Base-by-base conservation (phyloP, 2,329 filamentous ascomycete genomes). In the Didymella exigua region DNA sequence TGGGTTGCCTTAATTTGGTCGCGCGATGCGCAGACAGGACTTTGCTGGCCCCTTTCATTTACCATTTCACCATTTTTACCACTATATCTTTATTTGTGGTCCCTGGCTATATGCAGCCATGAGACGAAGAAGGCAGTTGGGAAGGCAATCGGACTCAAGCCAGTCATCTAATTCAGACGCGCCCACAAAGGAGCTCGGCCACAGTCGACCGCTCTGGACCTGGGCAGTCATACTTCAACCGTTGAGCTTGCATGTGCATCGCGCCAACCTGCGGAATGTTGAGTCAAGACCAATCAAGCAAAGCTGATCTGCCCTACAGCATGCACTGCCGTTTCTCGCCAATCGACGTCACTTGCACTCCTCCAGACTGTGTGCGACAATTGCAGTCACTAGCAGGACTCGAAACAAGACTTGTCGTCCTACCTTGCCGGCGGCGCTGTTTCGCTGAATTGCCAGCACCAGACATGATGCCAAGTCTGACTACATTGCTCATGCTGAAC, bases 281-380 rank as follows among this genome's bases (percentile, higher is more conserved):
- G 47, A 54, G 54, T 45, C 49, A 49, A 64, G 46, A 56, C 69
- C 68, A 74, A 74, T 73, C 62, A 67, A 46, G 58, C 56, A 59
- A 61, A 61, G 61, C 60, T 71, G 66, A 74, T 74, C 65, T 71
- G 62, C 70, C 61, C 58, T 61, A 60, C 64, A 67, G 61, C 67
- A 70, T 74, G 68, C 69, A 72, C 54, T 65, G 62, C 68, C 70
- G 66, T 70, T 71, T 66, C 46, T 72, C 67, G 65, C 69, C 63
- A 66, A 66, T 58, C 59, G 56, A 60, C 49, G 41, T 57, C 49
- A 49, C 49, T 61, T 49, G 56, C 50, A 36, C 49, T 52, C 51
- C 49, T 57, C 38, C 50, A 37, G 43, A 49, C 47, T 31, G 64
- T 52, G 52, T 59, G 56, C 46, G 47, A 49, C 54, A 61, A 53